Evolutionary conservation across 2,329 filamentous ascomycete species (phyloP).

Genomic region (Ophiocordyceps camponoti-leonardi): DNA sequence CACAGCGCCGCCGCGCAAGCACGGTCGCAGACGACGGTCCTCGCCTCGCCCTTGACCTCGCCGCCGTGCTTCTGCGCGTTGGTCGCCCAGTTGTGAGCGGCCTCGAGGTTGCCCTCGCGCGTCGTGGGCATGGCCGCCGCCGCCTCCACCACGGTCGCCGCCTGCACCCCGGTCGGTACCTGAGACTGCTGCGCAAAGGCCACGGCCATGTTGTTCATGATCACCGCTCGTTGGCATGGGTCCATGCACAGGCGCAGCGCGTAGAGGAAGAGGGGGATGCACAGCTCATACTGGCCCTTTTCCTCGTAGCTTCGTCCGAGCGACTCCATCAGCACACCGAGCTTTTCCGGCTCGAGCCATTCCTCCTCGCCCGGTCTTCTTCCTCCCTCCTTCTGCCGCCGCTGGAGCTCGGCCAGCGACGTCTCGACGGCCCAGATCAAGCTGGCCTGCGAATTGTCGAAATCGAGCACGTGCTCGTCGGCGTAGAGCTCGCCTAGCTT

Average conservation of each 20-base stretch:
- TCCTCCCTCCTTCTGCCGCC: slow-evolving; percentile 49
- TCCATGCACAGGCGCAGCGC: slow-evolving; percentile 51
- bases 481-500: slow-evolving; percentile 77
- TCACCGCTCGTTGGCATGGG: slow-evolving; percentile 60
- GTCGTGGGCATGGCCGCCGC: slow-evolving; percentile 22
- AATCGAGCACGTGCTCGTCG: slow-evolving; percentile 56
- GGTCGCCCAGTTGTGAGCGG: slow-evolving; percentile 60
- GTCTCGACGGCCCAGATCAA: slow-evolving; percentile 73
- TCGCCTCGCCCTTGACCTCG: slow-evolving; percentile 45
- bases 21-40: slow-evolving; percentile 65
- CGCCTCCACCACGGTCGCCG: no score
- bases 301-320: slow-evolving; percentile 63
- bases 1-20: slow-evolving; percentile 73
- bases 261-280: slow-evolving; percentile 74
- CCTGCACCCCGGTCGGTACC: slow-evolving; percentile 11
- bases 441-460: slow-evolving; percentile 53
- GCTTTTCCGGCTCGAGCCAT: slow-evolving; percentile 54
- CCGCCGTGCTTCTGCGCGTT: slow-evolving; percentile 55
- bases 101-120: slow-evolving; percentile 44
- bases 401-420: slow-evolving; percentile 53
- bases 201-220: slow-evolving; percentile 75
- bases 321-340: slow-evolving; percentile 59
- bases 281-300: slow-evolving; percentile 60
- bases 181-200: slow-evolving; percentile 51
- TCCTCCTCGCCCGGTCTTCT: slow-evolving; percentile 51